A percentile compares a stretch with the other conserved stretches of the same genome.
These are phyloP conservation scores for Hyaloperonospora arabidopsidis DNA, from an alignment of 352 stramenopile genomes.

Conservation along the genomic window DNA sequence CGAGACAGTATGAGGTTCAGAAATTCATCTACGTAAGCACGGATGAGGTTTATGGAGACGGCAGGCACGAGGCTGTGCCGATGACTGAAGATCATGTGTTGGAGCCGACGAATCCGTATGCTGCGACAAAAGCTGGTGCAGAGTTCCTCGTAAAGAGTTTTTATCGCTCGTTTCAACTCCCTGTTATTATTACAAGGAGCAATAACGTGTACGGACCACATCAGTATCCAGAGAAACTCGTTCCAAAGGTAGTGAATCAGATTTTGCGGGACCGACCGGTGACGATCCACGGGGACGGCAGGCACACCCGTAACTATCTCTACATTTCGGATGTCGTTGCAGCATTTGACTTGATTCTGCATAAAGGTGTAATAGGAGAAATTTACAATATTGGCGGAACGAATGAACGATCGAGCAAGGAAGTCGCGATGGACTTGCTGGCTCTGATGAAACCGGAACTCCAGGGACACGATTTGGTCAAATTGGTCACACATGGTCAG, in stretches of 20 bases:
- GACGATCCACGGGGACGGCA: slow-evolving; percentile 93
- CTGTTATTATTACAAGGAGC: slow-evolving; percentile 95
- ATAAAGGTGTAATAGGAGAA: slow-evolving; percentile 86
- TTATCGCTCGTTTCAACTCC: slow-evolving; percentile 90
- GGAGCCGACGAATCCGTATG: slow-evolving; percentile 96
- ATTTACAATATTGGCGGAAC: slow-evolving; percentile 96
- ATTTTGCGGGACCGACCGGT: slow-evolving; percentile 82
- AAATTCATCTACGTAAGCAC: slow-evolving; percentile 97
- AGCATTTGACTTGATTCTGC: slow-evolving; percentile 95
- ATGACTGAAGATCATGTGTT: slow-evolving; percentile 94
- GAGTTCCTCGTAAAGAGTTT: slow-evolving; percentile 97
- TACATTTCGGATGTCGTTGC: slow-evolving; percentile 95
- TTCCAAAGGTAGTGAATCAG: slow-evolving; percentile 98
- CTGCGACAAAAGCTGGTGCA: slow-evolving; percentile 95
- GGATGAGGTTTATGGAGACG: slow-evolving; percentile 98
- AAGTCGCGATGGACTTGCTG: slow-evolving; percentile 89
- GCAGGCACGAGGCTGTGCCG: slow-evolving; percentile 77
- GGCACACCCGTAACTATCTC: slow-evolving; percentile 95
- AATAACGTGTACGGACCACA: slow-evolving; percentile 99
- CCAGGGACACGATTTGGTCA: slow-evolving; percentile 31
- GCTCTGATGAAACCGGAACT: slow-evolving; percentile 42
- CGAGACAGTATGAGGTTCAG: slow-evolving; percentile 85
- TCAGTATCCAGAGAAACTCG: slow-evolving; percentile 98
- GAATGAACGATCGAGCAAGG: slow-evolving; percentile 53
- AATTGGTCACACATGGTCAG: slow-evolving; percentile 55